These are phyloP conservation scores for Ceratocystiopsis minuta DNA, from an alignment of 2,329 filamentous ascomycete genomes.

Conservation along the genomic window DNA sequence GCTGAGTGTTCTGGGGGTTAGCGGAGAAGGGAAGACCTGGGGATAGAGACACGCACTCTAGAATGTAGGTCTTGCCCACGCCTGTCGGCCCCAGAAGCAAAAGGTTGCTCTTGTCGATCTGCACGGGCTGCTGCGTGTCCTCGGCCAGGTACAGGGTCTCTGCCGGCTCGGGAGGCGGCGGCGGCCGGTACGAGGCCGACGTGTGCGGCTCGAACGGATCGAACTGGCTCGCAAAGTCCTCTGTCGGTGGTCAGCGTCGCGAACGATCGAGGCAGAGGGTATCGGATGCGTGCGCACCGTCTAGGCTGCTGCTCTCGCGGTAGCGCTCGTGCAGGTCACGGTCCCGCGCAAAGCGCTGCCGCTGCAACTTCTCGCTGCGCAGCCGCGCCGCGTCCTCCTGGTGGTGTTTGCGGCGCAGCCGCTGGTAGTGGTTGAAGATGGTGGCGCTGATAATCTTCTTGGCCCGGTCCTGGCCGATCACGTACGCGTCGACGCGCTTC, in stretches of 20 bases:
- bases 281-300: too few species aligned
- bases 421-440: conserved; percentile 93
- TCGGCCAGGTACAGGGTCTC: conserved; percentile 32
- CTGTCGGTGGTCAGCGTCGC: conserved; percentile 20
- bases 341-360: conserved; percentile 54
- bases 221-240: conserved; percentile 34
- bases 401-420: conserved; percentile 59
- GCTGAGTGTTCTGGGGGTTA: conserved; percentile 54
- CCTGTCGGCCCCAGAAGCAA: conserved; percentile 81
- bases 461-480: conserved; percentile 85
- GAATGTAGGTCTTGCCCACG: conserved; percentile 90
- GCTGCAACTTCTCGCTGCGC: conserved; percentile 43
- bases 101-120: conserved; percentile 91
- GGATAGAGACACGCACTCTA: conserved; percentile 29
- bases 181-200: too few species aligned
- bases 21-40: background rate
- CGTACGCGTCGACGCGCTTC: conserved; percentile 83
- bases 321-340: conserved; percentile 35
- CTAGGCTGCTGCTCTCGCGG: conserved; percentile 34
- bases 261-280: conserved; percentile 67
- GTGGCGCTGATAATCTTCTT: conserved; percentile 88
- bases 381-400: conserved; percentile 50
- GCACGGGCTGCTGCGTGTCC: conserved; percentile 35
- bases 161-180: conserved; percentile 8
- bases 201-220: background rate